Base-by-base conservation (phyloP, 2,329 filamentous ascomycete species). In the Pyricularia sp. region DNA sequence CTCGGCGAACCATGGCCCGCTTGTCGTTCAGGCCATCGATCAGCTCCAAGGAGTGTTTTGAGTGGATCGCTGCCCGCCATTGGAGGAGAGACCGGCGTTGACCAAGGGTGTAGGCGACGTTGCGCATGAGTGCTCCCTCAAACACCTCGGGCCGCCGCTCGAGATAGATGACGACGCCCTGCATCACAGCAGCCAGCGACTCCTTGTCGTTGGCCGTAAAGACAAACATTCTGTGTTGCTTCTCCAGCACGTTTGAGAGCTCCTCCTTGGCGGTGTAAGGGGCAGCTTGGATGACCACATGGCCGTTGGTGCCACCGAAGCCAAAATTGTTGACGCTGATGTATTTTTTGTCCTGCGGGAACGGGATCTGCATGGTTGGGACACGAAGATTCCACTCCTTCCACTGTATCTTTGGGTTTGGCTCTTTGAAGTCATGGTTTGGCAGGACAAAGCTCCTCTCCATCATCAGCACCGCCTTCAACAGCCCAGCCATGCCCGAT, bases 301-400 rank as follows among this genome's bases (percentile, higher is more conserved):
- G 82, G 4, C 79, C 80, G 71, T 84, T 84, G 17, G 81, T 80
- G 63, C 78, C 81, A 25, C 80, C 82, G 30, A 80, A 83, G 0
- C 82, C 82, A 66, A 84, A 85, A 67, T 78, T 80, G 74, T 84
- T 84, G 70, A 85, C 77, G 71, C 82, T 84, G 70, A 84, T 79
- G 72, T 81, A 83, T 71, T 81, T 81, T 77, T 85, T 85, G 63
- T 79, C 78, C 64, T 75, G 78, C 0, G 82, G 83, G 80, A 82
- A 85, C 0, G 81, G 82, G 1, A 79, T 76, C 68, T 81, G 79
- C 20, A 72, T 79, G 28, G 77, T 73, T 0, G 83, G 81, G 0
- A 85, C 78, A 72, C 82, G 83, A 68, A 85, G 75, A 69, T 83
- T 81, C 82, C 82, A 85, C 36, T 83, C 78, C 58, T 82, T 80